Evolutionary conservation across 257 asterid species (phyloP).

Genomic region (Primulina eburnea): DNA sequence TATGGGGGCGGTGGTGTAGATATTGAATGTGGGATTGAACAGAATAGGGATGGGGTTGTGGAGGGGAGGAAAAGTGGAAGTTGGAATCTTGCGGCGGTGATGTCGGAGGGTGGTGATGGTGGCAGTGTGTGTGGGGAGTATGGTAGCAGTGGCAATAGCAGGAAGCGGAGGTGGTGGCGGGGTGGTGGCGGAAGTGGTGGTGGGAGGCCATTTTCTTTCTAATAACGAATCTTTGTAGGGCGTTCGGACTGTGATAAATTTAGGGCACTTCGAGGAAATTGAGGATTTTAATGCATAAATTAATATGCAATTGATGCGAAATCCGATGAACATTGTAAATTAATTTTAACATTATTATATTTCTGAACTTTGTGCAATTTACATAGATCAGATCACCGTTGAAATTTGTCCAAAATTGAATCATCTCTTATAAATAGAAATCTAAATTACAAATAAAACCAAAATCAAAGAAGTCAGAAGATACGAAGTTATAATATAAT

Average conservation of each 20-base stretch:
- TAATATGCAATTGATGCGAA: no score
- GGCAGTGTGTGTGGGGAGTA: conserved; percentile 20
- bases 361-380: background rate
- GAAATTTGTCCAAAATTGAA: background rate
- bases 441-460: no score
- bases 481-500: no score
- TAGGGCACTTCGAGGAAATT: background rate
- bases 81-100: conserved; percentile 42
- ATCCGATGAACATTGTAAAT: background rate
- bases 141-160: conserved; percentile 28
- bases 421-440: no score
- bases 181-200: conserved; percentile 37
- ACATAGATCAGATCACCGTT: background rate
- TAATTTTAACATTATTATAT: background rate
- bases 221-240: conserved; percentile 24
- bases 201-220: conserved; percentile 47
- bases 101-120: conserved; percentile 33
- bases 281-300: background rate
- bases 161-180: conserved; percentile 30
- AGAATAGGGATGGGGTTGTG: conserved; percentile 31
- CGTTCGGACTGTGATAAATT: conserved; percentile 3
- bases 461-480: no score
- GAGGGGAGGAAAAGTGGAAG: conserved; percentile 29
- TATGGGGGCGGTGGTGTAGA: conserved; percentile 21
- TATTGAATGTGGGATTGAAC: conserved; percentile 29